A percentile compares a stretch with the other conserved stretches of the same genome.
Conservation (phyloP, 257 asterid species). For the Nicotiana tomentosiformis region DNA sequence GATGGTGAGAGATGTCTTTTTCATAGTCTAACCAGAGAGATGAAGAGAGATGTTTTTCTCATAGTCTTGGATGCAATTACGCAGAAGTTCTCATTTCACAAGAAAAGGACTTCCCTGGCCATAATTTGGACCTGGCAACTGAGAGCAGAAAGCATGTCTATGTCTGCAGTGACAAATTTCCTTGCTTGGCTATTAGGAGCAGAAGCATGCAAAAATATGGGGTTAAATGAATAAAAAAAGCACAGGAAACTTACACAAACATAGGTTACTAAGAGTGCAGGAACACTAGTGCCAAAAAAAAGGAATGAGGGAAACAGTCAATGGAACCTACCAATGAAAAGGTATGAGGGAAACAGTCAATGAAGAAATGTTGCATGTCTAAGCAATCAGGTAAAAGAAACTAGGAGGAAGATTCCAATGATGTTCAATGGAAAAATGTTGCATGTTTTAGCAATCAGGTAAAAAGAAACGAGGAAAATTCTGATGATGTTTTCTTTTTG, state of each 20-base stretch:
- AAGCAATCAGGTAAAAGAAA: not conserved
- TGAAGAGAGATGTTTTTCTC: not conserved
- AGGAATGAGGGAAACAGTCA: not conserved
- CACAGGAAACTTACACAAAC: not conserved
- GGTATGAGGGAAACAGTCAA: not conserved
- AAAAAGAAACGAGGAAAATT: not conserved
- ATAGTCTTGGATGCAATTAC: not conserved
- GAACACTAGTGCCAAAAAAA: not conserved
- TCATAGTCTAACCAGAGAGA: not conserved
- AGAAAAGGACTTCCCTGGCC: not conserved
- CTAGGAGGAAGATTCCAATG: not conserved
- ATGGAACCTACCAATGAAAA: not conserved
- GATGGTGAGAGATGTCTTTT: not conserved
- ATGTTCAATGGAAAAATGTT: not conserved
- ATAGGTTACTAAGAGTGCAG: not conserved
- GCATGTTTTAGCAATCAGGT: not conserved
- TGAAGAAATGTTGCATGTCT: not conserved
- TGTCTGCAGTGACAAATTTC: not conserved
- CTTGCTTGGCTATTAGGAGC: not conserved
- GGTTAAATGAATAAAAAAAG: not conserved
- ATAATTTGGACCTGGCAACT: not conserved
- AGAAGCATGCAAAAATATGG: not conserved
- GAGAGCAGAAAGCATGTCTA: not conserved
- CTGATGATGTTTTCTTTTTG: not conserved
- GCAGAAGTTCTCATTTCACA: not conserved